Conservation (phyloP, 257 asterid species). For the Nicotiana knightiana region DNA sequence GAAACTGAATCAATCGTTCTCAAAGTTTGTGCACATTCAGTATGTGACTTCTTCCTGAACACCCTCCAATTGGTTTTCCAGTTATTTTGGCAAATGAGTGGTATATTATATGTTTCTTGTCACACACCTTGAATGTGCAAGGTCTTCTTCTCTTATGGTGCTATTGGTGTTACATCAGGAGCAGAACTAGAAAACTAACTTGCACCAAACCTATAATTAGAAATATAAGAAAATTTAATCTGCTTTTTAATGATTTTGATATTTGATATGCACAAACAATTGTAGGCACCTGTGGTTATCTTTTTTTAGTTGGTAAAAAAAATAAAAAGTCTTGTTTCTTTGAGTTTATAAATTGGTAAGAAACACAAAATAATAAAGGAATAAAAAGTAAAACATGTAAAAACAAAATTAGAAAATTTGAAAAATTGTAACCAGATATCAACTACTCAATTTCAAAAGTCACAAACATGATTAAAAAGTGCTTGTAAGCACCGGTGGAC, state of each 20-base stretch:
- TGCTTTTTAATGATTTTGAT: background rate
- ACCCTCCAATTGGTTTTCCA: background rate
- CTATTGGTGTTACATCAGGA: slow-evolving; percentile 1
- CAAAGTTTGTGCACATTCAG: background rate
- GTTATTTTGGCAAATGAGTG: background rate
- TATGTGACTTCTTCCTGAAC: background rate
- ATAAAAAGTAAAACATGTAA: background rate
- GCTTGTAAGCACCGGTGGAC: background rate
- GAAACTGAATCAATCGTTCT: background rate
- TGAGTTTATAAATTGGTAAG: background rate
- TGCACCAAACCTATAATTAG: background rate
- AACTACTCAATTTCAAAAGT: background rate
- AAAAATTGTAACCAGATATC: background rate
- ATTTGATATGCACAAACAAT: background rate
- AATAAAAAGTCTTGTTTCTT: background rate
- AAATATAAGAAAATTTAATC: background rate
- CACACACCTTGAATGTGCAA: background rate
- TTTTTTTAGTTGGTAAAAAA: background rate
- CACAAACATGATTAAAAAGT: background rate
- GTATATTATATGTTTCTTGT: background rate
- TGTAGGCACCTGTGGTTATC: background rate
- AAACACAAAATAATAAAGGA: background rate
- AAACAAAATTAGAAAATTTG: background rate
- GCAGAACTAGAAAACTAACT: background rate
- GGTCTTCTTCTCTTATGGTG: background rate